Evolutionary conservation across 2,329 filamentous ascomycete genomes (phyloP).

Genomic region (Colletotrichum tanaceti): DNA sequence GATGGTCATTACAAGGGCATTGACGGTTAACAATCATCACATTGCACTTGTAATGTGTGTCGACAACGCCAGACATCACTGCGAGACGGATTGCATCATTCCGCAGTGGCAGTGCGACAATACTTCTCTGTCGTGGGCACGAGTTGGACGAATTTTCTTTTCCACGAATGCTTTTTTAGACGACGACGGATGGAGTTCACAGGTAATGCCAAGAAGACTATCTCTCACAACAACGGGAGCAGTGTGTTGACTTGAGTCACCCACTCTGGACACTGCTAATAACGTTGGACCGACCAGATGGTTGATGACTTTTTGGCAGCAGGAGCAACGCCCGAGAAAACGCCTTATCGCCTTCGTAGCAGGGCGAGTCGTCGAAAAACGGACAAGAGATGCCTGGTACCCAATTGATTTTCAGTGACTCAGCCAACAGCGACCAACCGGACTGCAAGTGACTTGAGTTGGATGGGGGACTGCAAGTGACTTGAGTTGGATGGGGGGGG

Average conservation of each 20-base stretch:
- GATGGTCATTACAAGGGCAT: neutral
- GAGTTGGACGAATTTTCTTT: too few species aligned
- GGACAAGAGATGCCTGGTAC: neutral
- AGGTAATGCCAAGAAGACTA: neutral
- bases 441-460: neutral
- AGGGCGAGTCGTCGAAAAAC: conserved; percentile 1
- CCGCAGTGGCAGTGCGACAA: too few species aligned
- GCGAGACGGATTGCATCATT: too few species aligned
- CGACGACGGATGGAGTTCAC: neutral
- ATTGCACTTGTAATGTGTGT: neutral
- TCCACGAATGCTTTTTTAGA: neutral
- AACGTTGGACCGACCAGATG: neutral
- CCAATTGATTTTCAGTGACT: neutral
- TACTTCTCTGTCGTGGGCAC: neutral
- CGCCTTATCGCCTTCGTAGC: conserved; percentile 7
- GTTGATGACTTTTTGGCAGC: neutral
- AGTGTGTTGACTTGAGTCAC: neutral
- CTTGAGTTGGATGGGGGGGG: too few species aligned
- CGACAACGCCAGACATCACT: too few species aligned
- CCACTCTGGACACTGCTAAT: neutral
- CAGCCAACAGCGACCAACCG: neutral
- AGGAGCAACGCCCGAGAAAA: conserved; percentile 9
- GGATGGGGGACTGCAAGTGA: too few species aligned
- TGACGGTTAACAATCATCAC: too few species aligned
- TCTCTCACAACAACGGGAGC: neutral